These are phyloP conservation scores for Filosporella fistucella DNA, from an alignment of 495 filamentous ascomycete genomes.

Conservation along the genomic window DNA sequence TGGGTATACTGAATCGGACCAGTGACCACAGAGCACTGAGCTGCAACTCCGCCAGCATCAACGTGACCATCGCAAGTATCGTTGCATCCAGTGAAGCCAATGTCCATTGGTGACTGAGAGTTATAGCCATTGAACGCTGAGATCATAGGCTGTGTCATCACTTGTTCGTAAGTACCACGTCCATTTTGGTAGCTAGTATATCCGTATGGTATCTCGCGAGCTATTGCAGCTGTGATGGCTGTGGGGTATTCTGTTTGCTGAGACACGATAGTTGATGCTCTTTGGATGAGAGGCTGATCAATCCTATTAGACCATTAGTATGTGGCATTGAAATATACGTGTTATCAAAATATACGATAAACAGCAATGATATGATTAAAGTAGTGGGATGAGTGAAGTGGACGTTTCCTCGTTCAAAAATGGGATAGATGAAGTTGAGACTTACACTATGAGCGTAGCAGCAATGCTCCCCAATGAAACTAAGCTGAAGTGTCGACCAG, in stretches of 20 bases:
- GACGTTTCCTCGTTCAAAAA: no score
- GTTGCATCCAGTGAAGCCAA: constrained; percentile 1
- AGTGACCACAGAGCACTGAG: not conserved
- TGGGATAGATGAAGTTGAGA: no score
- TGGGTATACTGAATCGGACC: not conserved
- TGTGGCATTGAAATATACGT: no score
- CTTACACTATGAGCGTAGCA: not conserved
- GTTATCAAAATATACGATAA: no score
- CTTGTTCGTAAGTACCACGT: not conserved
- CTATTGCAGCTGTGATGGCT: not conserved
- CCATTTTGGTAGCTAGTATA: constrained; percentile 4
- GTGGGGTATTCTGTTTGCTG: not conserved
- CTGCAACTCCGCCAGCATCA: constrained; percentile 5
- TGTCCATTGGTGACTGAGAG: not conserved
- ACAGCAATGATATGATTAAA: no score
- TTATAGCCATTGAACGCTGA: constrained; percentile 7
- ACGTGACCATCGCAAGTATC: not conserved
- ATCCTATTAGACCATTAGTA: no score
- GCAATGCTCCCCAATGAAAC: constrained; percentile 5
- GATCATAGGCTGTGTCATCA: constrained; percentile 5
- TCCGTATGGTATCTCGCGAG: constrained; percentile 7
- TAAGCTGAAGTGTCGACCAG: constrained; percentile 8
- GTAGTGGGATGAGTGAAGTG: no score
- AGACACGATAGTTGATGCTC: constrained; percentile 9
- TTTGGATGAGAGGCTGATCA: constrained; percentile 10